Base-by-base conservation (phyloP, 306 rosid species). In the Vigna hirtella region DNA sequence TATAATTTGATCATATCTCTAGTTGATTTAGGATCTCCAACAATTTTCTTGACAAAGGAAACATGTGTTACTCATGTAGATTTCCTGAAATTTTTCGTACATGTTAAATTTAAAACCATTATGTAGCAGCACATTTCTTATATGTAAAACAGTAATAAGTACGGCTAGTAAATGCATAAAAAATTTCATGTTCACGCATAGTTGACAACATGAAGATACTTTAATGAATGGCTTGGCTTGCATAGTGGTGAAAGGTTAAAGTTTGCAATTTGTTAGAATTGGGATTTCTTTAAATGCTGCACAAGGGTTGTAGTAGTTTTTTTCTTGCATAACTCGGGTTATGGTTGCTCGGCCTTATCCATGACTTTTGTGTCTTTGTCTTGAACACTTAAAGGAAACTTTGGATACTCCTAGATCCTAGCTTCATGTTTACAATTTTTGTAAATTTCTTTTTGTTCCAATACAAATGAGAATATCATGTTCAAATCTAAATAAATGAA, bases 241-340 rank as follows among this genome's bases (percentile, higher is more conserved):
- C 72, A 59, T n/a, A 58, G 65, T 56, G 68, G 32, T 43, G 32
- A 42, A 20, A 75, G 17, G 76, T 55, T 70, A 9, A 11, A 42
- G 13, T 12, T 40, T 84, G 30, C 62, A 49, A 47, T 22, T 53
- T 30, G 24, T 32, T 58, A 36, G 72, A 62, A 36, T 56, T 61
- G 53, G 40, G 66, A n/a, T 80, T 80, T 59, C 13, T 73, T 26
- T 26, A 26, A 26, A 26, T 26, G 3, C 28, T 26, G 28, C 28
- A 26, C 28, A 2, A 26, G 28, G 28, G 28, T 26, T 26, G 28
- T 26, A 26, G 28, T 26, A 26, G 28, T 26, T 26, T 26, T 26
- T 26, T 26, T 66, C 64, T 30, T 55, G 55, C 42, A 43, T 79
- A 53, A 28, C 26, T 45, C 32, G 36, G 34, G 56, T n/a, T 65